Evolutionary conservation across 768 basidiomycete species (phyloP), one percentile per base, ranked within the genome.

Genomic region (Pleurotus tuber-regium): DNA sequence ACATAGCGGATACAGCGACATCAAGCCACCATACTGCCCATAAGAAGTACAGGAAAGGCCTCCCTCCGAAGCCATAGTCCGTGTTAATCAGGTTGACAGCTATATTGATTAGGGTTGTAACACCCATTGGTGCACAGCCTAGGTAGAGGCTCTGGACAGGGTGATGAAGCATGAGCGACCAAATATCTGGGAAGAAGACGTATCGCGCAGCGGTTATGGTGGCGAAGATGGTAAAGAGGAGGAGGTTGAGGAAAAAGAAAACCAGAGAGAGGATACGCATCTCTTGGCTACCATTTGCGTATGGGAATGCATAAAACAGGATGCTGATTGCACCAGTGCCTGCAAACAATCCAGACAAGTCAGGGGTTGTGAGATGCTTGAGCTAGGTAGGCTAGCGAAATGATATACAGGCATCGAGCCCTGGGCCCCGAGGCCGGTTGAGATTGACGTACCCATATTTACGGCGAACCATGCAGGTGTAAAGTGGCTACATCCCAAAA

Each of bases 221-320:
- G 12, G 65, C 69, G 62, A 82, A 76, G 14, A 75, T 29, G 9
- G 75, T 21, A 56, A 82, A 79, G 16, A 82, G 64, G 10, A 56
- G 56, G 38, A 80, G 61, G 57, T 80, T 60, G 71, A 66, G 43
- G 64, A 69, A 65, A 54, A 63, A 50, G 25, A 50, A 39, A 4
- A 40, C 16, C 9, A 50, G 28, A 16, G 49, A 25, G 38, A 67
- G 54, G 43, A 64, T 62, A 43, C 67, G 65, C 67, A 82, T 72
- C n/a, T 69, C 56, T 9, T 56, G 53, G 3, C 75, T 72, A 26
- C 67, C 63, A 29, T 59, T 61, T 2, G 72, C 77, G 58, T 84
- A 87, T 0, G 84, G 86, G 59, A 83, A 83, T 8, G 61, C 70
- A 31, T 74, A 68, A 59, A 85, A 79, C 28, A 87, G 71, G 30